phyloP scores from a whole-genome alignment of 768 basidiomycete species.

The Russula dissimulans region DNA sequence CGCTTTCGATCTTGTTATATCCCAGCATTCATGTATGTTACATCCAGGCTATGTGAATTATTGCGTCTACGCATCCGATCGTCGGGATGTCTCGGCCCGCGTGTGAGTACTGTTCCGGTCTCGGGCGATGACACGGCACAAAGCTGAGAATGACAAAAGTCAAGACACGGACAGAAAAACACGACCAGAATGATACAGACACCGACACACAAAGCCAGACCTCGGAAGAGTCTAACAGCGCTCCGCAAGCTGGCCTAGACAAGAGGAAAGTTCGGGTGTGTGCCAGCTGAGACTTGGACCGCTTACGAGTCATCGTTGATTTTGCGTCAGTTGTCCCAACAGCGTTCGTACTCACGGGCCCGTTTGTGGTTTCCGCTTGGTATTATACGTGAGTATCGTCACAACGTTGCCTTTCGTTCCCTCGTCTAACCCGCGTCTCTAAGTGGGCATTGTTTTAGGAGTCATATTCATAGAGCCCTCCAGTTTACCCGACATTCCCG shows the following conservation, averaged over 20 bases:
- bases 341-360: slow-evolving; percentile 26
- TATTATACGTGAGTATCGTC: slow-evolving; percentile 40
- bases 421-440: neutral
- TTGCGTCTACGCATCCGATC: neutral
- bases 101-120: too few relatives aligned
- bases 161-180: slow-evolving; percentile 5
- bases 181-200: slow-evolving; percentile 23
- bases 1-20: neutral
- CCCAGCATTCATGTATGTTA: neutral
- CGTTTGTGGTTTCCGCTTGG: slow-evolving; percentile 68
- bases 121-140: too few relatives aligned
- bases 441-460: slow-evolving; percentile 65
- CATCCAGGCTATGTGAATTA: slow-evolving; percentile 12
- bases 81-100: neutral
- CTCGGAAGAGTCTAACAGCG: slow-evolving; percentile 22
- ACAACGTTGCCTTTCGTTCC: neutral
- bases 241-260: slow-evolving; percentile 19
- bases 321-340: neutral
- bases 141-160: slow-evolving; percentile 5
- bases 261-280: slow-evolving; percentile 24
- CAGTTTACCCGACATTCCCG: slow-evolving; percentile 60
- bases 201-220: slow-evolving; percentile 22
- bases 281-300: slow-evolving; percentile 3
- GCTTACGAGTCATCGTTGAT: neutral
- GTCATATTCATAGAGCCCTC: slow-evolving; percentile 57